Percentiles rank a stretch among this genome's conserved stretches.
Conservation (phyloP, 2,329 filamentous ascomycete species). For the Xylaria arbuscula region DNA sequence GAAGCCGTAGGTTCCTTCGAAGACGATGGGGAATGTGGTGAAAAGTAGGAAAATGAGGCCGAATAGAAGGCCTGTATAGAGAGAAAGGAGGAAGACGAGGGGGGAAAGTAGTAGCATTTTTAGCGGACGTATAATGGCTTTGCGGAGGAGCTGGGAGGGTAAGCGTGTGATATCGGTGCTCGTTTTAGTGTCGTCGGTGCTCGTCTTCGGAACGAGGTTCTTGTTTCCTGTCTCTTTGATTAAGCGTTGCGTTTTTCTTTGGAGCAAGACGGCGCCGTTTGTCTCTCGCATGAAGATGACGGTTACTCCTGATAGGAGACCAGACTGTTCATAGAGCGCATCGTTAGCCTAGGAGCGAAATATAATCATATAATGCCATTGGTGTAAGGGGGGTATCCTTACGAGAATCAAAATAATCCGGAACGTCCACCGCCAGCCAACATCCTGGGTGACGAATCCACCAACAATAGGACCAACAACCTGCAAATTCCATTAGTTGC, state of each 20-base stretch:
- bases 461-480: neutral
- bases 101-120: constrained; percentile 26
- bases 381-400: neutral
- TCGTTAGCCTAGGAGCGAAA: neutral
- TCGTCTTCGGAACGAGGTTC: neutral
- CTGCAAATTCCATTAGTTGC: neutral
- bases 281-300: constrained; percentile 25
- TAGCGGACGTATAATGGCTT: constrained; percentile 18
- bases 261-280: constrained; percentile 12
- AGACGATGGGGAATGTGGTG: constrained; percentile 27
- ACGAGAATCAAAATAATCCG: neutral
- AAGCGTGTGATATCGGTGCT: neutral
- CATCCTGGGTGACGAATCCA: neutral
- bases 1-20: constrained; percentile 25
- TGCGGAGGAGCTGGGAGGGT: neutral
- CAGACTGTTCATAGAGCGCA: neutral
- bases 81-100: constrained; percentile 23
- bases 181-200: neutral
- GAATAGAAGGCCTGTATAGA: constrained; percentile 21
- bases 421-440: neutral
- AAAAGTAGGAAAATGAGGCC: constrained; percentile 29
- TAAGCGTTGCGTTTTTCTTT: constrained; percentile 6
- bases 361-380: neutral
- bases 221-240: constrained; percentile 19
- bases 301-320: neutral